Evolutionary conservation across 73 alveolate species (phyloP).

Genomic region (Tetrahymena thermophila): DNA sequence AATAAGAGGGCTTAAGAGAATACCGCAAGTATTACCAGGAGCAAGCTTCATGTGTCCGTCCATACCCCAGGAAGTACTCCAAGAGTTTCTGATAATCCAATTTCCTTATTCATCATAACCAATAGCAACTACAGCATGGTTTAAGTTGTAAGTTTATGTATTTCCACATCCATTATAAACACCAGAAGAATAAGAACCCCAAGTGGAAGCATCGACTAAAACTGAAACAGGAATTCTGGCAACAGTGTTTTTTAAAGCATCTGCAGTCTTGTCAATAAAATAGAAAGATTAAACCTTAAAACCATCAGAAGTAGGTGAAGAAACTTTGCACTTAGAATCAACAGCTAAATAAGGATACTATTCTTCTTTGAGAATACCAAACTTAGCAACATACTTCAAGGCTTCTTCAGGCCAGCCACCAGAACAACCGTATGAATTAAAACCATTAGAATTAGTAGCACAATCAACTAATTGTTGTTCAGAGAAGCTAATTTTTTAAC

Average conservation of each 20-base stretch:
- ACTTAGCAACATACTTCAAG: neutral
- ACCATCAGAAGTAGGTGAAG: neutral
- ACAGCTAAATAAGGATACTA: neutral
- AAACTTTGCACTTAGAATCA: neutral
- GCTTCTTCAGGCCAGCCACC: neutral
- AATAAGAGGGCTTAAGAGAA: neutral
- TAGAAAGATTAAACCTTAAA: neutral
- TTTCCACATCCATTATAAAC: constrained; percentile 27
- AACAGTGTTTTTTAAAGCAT: constrained; percentile 17
- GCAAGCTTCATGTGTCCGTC: constrained; percentile 76
- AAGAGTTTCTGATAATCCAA: constrained; percentile 83
- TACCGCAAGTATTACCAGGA: constrained; percentile 49
- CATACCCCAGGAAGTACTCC: constrained; percentile 92
- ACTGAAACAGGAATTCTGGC: constrained; percentile 38
- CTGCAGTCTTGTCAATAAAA: constrained; percentile 1
- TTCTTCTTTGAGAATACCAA: neutral
- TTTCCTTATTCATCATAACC: constrained; percentile 42
- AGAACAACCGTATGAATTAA: neutral
- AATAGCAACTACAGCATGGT: constrained; percentile 66
- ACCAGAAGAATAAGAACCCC: constrained; percentile 32
- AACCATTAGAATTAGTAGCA: neutral
- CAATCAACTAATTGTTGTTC: constrained; percentile 80
- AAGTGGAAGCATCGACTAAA: constrained; percentile 54
- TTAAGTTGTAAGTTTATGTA: constrained; percentile 35
- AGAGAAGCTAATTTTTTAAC: constrained; percentile 10